Percentiles rank a stretch among this genome's conserved stretches.
phyloP scores from a whole-genome alignment of 2,329 filamentous ascomycete species.

The Talaromyces marneffei region DNA sequence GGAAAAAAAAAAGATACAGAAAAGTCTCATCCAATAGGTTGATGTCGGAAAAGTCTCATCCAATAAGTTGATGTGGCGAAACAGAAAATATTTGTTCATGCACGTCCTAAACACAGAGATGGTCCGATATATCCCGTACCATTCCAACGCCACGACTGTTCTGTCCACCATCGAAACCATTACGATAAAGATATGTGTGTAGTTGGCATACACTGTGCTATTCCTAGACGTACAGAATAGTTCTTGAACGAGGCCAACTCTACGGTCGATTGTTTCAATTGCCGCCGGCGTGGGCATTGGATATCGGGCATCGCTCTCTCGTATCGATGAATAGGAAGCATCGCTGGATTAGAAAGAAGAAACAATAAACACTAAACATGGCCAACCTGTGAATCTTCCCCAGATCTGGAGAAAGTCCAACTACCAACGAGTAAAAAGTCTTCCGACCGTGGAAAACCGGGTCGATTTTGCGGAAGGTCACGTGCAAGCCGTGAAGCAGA shows the following conservation, averaged over 20 bases:
- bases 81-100: not conserved
- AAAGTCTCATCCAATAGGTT: not conserved
- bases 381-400: not conserved
- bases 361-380: not conserved
- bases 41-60: not conserved
- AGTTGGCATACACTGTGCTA: not conserved
- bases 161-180: not conserved
- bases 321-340: not conserved
- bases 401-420: not conserved
- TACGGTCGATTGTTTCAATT: not conserved
- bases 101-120: not conserved
- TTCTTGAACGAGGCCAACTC: not conserved
- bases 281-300: not conserved
- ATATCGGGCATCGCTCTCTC: not conserved
- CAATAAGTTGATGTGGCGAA: not conserved
- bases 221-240: not conserved
- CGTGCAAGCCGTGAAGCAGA: not conserved
- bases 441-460: slow-evolving; percentile 4
- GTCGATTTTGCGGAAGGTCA: not conserved
- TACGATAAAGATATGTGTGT: not conserved
- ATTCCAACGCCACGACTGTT: not conserved
- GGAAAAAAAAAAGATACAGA: not conserved
- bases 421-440: not conserved
- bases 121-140: not conserved
- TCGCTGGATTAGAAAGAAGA: not conserved